phyloP scores from a whole-genome alignment of 208 protist species.

The Leptomonas seymouri region DNA sequence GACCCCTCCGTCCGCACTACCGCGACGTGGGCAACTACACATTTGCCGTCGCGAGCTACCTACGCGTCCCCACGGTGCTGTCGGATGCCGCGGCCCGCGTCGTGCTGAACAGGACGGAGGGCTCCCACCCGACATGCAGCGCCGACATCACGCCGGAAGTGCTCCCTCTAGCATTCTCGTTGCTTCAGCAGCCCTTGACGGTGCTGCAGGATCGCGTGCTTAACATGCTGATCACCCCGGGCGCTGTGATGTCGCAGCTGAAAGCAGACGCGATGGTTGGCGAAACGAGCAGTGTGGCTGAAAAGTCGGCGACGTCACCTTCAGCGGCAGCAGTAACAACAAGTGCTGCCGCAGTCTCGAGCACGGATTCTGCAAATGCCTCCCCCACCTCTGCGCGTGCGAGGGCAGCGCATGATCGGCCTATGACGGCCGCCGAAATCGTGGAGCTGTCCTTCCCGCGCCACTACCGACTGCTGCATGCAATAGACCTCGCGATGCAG shows the following conservation, averaged over 20 bases:
- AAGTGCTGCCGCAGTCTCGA: background rate
- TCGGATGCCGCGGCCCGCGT: background rate
- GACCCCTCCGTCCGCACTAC: conserved; percentile 15
- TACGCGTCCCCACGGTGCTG: conserved; percentile 9
- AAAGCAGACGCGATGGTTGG: conserved; percentile 42
- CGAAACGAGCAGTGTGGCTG: conserved; percentile 27
- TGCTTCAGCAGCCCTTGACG: conserved; percentile 42
- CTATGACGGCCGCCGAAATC: conserved; percentile 13
- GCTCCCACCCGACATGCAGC: background rate
- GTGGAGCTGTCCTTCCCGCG: conserved; percentile 50
- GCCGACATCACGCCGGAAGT: background rate
- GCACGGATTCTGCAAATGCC: background rate
- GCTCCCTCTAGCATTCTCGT: conserved; percentile 19
- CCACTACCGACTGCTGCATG: conserved; percentile 34
- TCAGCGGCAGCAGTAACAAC: background rate
- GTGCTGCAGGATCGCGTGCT: conserved; percentile 38
- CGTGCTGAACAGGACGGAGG: background rate
- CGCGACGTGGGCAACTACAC: background rate
- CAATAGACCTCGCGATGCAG: conserved; percentile 41
- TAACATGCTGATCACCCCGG: conserved; percentile 22
- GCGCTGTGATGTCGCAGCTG: conserved; percentile 21
- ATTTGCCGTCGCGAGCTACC: background rate
- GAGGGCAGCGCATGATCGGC: background rate
- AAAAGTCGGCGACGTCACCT: background rate
- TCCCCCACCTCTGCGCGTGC: conserved; percentile 14